Evolutionary conservation across 331 rosid genomes (phyloP), one percentile per base, ranked within the genome.

Genomic region (Erythrophleum ivorense): DNA sequence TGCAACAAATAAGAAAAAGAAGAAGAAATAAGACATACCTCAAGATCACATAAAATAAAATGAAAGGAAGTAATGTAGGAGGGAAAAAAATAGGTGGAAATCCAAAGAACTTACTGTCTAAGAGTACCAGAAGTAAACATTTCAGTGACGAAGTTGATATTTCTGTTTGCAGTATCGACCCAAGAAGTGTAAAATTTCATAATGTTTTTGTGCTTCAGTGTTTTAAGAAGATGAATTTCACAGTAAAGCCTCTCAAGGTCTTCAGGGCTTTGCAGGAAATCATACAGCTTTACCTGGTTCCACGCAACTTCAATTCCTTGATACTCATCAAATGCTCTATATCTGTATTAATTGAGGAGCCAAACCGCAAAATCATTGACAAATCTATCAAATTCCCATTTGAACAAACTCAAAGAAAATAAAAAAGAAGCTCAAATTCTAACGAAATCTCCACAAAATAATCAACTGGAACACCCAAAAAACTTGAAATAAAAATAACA

Each of bases 261-360:
- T 84, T 93, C 99, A 77, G 98, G 91, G 84, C 92, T 91, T 86
- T 95, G 99, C 31, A 93, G 91, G 73, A 95, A 95, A 91, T 95
- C 97, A 81, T 92, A 83, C 19, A 95, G 88, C 84, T 93, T 95
- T 81, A 95, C 97, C 86, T 95, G 99, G 81, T 95, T 95, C 99
- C 99, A 95, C 80, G 99, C 99, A 86, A 95, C 99, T 87, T 95
- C 99, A 86, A 93, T 90, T 87, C 99, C 99, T 88, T 95, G 91
- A 88, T 87, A 95, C 87, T 91, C 99, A 86, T 95, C 99, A 84
- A 95, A 95, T 80, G 97, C 99, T 88, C 92, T 89, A 85, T 95
- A 95, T 73, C 99, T 95, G 91, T 85, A 87, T 52, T 81, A 76
- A 75, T 57, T 31, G 9, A 71, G 7, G 65, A 64, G 9, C 67